Percentiles rank a stretch among this genome's conserved stretches.
Conservation (phyloP, 805 yeast genomes). For the Saccharomyces cerevisiae region DNA sequence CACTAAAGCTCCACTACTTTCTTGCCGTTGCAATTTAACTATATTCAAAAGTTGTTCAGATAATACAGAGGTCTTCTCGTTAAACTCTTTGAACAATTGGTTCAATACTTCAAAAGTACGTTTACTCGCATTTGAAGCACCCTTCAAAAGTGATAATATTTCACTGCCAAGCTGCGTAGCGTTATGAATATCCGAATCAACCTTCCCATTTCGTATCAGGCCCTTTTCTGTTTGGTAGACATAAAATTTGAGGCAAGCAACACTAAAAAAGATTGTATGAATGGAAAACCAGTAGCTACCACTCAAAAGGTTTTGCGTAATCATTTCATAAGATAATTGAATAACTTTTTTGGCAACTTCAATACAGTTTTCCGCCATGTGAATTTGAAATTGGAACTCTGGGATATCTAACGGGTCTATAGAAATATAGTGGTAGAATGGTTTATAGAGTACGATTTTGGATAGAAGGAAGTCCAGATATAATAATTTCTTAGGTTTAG, state of each 20-base stretch:
- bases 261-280: constrained; percentile 81
- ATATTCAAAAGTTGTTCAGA: not conserved
- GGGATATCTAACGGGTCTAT: constrained; percentile 26
- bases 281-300: constrained; percentile 91
- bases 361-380: constrained; percentile 75
- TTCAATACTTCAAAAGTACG: constrained; percentile 71
- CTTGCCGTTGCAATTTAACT: not conserved
- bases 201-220: not conserved
- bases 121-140: constrained; percentile 62
- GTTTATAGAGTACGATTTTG: constrained; percentile 74
- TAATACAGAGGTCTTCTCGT: constrained; percentile 35
- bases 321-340: constrained; percentile 72
- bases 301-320: constrained; percentile 56
- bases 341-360: constrained; percentile 78
- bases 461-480: constrained; percentile 69
- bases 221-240: constrained; percentile 8
- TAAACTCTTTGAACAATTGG: constrained; percentile 65
- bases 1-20: not conserved
- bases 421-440: constrained; percentile 76
- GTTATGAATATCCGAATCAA: constrained; percentile 34
- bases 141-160: constrained; percentile 58
- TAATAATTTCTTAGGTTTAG: constrained; percentile 65
- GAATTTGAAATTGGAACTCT: constrained; percentile 51
- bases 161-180: constrained; percentile 68
- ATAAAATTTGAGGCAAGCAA: constrained; percentile 73